Conservation (phyloP, 2,329 filamentous ascomycete genomes). For the Xylariaceae sp. region DNA sequence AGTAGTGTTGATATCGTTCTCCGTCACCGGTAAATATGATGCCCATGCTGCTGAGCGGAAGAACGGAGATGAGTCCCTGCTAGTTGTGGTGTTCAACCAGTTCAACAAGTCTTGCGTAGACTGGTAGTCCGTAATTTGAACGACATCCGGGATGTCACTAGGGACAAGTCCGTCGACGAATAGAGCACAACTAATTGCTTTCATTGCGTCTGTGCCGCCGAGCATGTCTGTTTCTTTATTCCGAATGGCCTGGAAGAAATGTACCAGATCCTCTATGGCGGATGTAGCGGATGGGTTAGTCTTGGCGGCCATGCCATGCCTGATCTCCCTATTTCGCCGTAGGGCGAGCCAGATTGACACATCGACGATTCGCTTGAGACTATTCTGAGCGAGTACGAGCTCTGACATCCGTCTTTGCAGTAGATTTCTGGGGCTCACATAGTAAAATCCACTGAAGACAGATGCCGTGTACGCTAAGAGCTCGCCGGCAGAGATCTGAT, state of each 20-base stretch:
- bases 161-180: neutral
- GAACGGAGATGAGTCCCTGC: neutral
- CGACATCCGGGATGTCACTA: neutral
- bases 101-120: neutral
- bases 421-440: neutral
- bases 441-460: neutral
- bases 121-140: too few species aligned
- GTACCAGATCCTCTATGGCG: slow-evolving; percentile 10
- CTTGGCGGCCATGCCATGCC: neutral
- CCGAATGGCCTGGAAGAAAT: slow-evolving; percentile 7
- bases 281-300: slow-evolving; percentile 11
- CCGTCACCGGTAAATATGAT: slow-evolving; percentile 8
- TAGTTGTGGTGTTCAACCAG: slow-evolving; percentile 1
- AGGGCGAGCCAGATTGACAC: slow-evolving; percentile 15
- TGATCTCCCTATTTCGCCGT: slow-evolving; percentile 7
- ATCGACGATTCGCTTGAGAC: slow-evolving; percentile 1
- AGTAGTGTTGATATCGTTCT: neutral
- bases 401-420: neutral
- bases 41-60: neutral
- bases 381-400: slow-evolving; percentile 1
- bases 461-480: neutral
- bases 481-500: neutral
- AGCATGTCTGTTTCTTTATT: slow-evolving; percentile 2
- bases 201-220: slow-evolving; percentile 8
- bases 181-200: slow-evolving; percentile 5